A percentile compares a stretch with the other conserved stretches of the same genome.
phyloP scores from a whole-genome alignment of 192 early-diverging fungal species.

The Spizellomyces sp. region DNA sequence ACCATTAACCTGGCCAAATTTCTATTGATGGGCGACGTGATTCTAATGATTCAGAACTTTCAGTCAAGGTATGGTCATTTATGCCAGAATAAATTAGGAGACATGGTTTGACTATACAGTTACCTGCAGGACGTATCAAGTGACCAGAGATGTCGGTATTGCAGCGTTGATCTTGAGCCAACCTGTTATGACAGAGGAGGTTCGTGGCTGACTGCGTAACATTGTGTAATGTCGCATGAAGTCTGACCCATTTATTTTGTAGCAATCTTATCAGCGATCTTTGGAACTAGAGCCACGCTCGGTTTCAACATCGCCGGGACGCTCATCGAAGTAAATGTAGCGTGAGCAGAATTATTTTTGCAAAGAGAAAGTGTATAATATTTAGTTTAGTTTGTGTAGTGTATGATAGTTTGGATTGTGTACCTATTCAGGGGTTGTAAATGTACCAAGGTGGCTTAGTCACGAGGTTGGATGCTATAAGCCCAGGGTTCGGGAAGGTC shows the following conservation, averaged over 20 bases:
- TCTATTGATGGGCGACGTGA: constrained; percentile 64
- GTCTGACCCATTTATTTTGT: constrained; percentile 20
- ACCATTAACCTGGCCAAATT: constrained; percentile 76
- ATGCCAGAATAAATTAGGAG: background rate
- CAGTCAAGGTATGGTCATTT: constrained; percentile 41
- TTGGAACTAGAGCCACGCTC: constrained; percentile 44
- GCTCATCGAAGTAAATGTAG: constrained; percentile 1
- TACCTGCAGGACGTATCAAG: constrained; percentile 34
- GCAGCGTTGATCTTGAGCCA: constrained; percentile 37
- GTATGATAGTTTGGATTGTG: background rate
- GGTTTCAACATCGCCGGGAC: constrained; percentile 15
- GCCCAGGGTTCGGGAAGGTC: no score
- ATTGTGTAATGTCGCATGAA: background rate
- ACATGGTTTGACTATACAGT: background rate
- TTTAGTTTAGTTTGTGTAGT: background rate
- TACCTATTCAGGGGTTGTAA: background rate
- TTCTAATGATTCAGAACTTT: constrained; percentile 61
- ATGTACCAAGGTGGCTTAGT: no score
- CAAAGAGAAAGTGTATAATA: background rate
- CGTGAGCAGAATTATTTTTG: background rate
- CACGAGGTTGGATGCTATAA: no score
- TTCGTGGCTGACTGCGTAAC: background rate
- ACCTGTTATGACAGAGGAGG: constrained; percentile 43
- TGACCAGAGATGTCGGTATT: constrained; percentile 29
- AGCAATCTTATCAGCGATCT: constrained; percentile 43